These are phyloP conservation scores for Hansenula sp. DNA, from an alignment of 1,139 yeast species.

Conservation along the genomic window DNA sequence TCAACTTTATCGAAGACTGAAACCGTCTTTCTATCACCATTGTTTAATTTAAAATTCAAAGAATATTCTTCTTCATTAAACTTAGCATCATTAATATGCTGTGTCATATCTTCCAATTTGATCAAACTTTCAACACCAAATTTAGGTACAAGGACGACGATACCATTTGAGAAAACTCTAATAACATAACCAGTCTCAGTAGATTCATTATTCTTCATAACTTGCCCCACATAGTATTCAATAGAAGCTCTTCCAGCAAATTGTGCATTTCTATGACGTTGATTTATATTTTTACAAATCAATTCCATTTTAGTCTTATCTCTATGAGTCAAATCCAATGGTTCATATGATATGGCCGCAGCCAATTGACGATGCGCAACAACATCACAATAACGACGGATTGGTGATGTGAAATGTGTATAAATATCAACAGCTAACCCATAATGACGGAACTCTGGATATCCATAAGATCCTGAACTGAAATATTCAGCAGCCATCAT, in stretches of 20 bases:
- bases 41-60: conserved; percentile 46
- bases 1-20: conserved; percentile 82
- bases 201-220: conserved; percentile 69
- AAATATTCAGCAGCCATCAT: conserved; percentile 99
- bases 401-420: conserved; percentile 98
- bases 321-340: conserved; percentile 75
- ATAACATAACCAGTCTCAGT: conserved; percentile 92
- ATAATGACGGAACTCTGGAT: conserved; percentile 94
- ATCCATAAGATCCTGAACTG: conserved; percentile 87
- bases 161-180: conserved; percentile 90
- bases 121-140: conserved; percentile 96
- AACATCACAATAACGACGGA: conserved; percentile 96
- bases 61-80: conserved; percentile 79
- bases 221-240: conserved; percentile 97
- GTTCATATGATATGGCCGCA: conserved; percentile 93
- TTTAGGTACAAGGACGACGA: conserved; percentile 93
- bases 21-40: conserved; percentile 44
- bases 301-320: conserved; percentile 89
- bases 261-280: conserved; percentile 95
- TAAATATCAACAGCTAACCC: conserved; percentile 97
- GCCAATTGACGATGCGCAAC: conserved; percentile 97
- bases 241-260: conserved; percentile 98
- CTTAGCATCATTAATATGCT: conserved; percentile 58
- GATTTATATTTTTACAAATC: conserved; percentile 85
- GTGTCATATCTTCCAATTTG: conserved; percentile 67